Percentiles rank a stretch among this genome's conserved stretches.
Conservation (phyloP, 108 stramenopile genomes). For the Bacterosira constricta region DNA sequence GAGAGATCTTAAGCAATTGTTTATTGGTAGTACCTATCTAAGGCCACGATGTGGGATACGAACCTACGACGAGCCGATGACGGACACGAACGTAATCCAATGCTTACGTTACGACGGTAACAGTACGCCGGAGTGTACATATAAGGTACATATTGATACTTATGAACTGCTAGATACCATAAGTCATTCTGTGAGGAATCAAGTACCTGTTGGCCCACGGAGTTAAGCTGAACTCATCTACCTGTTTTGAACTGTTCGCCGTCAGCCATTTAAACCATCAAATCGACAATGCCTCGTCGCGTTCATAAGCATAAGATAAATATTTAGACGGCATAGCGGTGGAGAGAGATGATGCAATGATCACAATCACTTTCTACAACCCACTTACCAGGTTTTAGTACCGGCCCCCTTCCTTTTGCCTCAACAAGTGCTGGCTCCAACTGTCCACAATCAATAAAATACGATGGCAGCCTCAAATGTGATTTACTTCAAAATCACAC, state of each 20-base stretch:
- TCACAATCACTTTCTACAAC: conserved; percentile 14
- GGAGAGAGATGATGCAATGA: not conserved
- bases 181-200: too few species aligned
- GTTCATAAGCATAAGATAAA: not conserved
- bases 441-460: not conserved
- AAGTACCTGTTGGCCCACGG: too few species aligned
- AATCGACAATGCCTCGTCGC: not conserved
- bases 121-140: too few species aligned
- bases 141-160: too few species aligned
- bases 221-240: conserved; percentile 8
- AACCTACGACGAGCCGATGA: too few species aligned
- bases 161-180: too few species aligned
- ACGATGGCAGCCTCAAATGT: not conserved
- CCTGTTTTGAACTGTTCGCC: conserved; percentile 23
- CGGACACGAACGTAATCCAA: too few species aligned
- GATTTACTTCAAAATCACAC: not conserved
- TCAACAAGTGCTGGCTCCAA: not conserved
- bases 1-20: too few species aligned
- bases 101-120: too few species aligned
- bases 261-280: conserved; percentile 12
- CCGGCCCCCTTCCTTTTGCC: too few species aligned
- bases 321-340: conserved; percentile 14
- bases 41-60: too few species aligned
- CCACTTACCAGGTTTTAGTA: conserved; percentile 11
- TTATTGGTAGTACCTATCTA: too few species aligned